Conservation (phyloP, 1,139 yeast species). For the Blastobotrys apis region DNA sequence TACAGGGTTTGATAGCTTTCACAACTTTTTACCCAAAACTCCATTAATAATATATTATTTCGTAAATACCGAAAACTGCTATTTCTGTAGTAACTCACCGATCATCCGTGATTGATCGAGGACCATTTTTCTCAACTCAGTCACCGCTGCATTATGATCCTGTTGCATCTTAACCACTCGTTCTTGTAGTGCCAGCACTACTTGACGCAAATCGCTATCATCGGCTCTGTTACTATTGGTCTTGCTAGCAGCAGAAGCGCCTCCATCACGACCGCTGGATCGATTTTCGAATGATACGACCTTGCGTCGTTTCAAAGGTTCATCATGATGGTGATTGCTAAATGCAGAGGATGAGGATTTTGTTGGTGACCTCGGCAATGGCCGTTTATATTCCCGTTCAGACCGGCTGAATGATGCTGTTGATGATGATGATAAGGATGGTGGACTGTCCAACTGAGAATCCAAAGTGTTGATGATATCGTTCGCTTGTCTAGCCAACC, state of each 20-base stretch:
- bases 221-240: too few relatives aligned
- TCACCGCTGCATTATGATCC: slow-evolving; percentile 6
- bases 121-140: slow-evolving; percentile 5
- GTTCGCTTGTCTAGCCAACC: slow-evolving; percentile 15
- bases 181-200: slow-evolving; percentile 9
- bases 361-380: slow-evolving; percentile 4
- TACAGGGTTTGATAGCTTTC: too few relatives aligned
- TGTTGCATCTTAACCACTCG: slow-evolving; percentile 7
- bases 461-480: slow-evolving; percentile 9
- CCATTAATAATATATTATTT: too few relatives aligned
- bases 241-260: too few relatives aligned
- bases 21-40: too few relatives aligned
- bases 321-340: slow-evolving; percentile 1
- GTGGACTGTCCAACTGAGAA: background rate
- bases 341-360: background rate
- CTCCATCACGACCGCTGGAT: too few relatives aligned
- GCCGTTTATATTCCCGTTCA: slow-evolving; percentile 4
- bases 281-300: slow-evolving; percentile 10
- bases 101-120: slow-evolving; percentile 11
- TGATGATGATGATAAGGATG: background rate
- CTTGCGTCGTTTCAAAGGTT: slow-evolving; percentile 15
- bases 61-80: background rate
- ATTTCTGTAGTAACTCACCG: background rate
- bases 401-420: background rate
- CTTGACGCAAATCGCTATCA: slow-evolving; percentile 6